Conservation (phyloP, 371 early-diverging fungal genomes). For the Zychaea mexicana region DNA sequence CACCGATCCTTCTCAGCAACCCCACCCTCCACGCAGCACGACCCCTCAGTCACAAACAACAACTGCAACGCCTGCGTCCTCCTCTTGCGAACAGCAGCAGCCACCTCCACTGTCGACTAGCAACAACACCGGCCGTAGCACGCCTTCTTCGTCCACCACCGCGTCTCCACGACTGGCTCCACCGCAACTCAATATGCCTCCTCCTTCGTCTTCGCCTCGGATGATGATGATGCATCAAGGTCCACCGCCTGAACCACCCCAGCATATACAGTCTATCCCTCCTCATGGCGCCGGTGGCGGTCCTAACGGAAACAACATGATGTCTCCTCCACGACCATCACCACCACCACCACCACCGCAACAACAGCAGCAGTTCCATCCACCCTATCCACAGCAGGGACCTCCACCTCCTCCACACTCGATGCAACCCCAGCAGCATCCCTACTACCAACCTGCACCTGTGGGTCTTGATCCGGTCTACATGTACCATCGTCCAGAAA, state of each 20-base stretch:
- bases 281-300: no score
- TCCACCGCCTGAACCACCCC: constrained; percentile 9
- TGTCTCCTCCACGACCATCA: background rate
- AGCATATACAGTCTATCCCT: background rate
- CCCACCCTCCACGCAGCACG: background rate
- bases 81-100: background rate
- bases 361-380: background rate
- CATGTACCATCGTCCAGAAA: constrained; percentile 4
- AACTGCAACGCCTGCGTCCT: background rate
- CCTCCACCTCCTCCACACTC: background rate
- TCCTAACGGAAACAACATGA: no score
- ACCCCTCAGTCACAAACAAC: background rate
- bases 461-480: background rate
- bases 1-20: background rate
- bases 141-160: constrained; percentile 1
- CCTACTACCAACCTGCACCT: background rate
- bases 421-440: background rate
- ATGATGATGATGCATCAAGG: background rate
- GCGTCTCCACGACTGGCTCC: constrained; percentile 1
- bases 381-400: background rate
- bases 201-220: constrained; percentile 3
- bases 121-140: background rate
- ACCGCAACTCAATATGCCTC: background rate
- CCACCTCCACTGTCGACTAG: background rate
- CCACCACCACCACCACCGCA: constrained; percentile 1